Evolutionary conservation across 2,329 filamentous ascomycete species (phyloP).

Genomic region (Cryphonectria carpinicola): DNA sequence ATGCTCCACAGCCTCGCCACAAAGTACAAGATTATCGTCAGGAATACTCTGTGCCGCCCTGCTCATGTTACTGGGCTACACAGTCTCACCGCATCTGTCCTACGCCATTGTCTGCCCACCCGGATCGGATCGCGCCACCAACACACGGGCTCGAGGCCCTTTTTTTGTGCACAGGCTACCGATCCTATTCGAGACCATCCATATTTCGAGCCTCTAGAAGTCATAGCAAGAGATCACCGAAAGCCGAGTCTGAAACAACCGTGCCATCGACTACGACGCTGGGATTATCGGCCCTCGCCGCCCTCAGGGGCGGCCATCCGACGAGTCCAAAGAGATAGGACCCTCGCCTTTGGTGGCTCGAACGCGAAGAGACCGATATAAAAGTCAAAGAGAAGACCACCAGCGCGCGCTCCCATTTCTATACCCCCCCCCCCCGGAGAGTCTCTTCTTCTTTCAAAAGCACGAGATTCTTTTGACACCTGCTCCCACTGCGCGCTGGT

Average conservation of each 20-base stretch:
- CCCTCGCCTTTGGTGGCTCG: slow-evolving; percentile 8
- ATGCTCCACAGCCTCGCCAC: neutral
- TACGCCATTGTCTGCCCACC: slow-evolving; percentile 30
- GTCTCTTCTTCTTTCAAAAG: slow-evolving; percentile 17
- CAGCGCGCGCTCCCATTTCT: slow-evolving; percentile 7
- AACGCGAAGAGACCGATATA: slow-evolving; percentile 2
- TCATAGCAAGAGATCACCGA: slow-evolving; percentile 8
- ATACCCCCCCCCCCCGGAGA: slow-evolving; percentile 30
- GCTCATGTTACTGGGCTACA: slow-evolving; percentile 11
- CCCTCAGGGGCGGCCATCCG: neutral
- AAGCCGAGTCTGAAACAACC: slow-evolving; percentile 19
- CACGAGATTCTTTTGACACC: slow-evolving; percentile 24
- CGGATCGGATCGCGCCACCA: slow-evolving; percentile 24
- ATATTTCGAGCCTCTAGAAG: neutral
- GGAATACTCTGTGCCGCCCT: neutral
- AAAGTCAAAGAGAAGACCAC: slow-evolving; percentile 4
- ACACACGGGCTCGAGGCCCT: neutral
- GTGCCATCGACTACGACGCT: neutral
- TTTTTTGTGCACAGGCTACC: slow-evolving; percentile 9
- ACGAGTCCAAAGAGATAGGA: neutral
- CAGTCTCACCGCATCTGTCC: neutral
- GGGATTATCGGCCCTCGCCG: slow-evolving; percentile 1
- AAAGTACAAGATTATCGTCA: slow-evolving; percentile 7
- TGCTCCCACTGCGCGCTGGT: slow-evolving; percentile 12
- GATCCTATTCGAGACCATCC: neutral